A percentile compares a stretch with the other conserved stretches of the same genome.
phyloP scores from a whole-genome alignment of 176 grass and related monocot genomes.

The Oryza brachyantha region DNA sequence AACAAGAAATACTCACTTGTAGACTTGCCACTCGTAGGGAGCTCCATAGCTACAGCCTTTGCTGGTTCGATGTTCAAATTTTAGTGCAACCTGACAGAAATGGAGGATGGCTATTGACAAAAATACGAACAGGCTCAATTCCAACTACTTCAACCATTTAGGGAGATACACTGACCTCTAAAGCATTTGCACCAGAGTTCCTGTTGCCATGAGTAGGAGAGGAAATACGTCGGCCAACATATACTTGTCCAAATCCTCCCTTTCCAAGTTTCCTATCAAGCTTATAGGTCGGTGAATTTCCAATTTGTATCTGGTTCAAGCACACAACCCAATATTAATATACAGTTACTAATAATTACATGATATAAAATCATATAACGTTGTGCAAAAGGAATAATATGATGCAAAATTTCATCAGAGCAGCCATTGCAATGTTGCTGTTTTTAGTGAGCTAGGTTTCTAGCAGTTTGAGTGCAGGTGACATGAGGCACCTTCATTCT shows the following conservation, averaged over 20 bases:
- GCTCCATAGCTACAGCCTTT: constrained; percentile 89
- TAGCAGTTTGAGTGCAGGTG: neutral
- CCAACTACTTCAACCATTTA: constrained; percentile 17
- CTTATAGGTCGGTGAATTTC: constrained; percentile 74
- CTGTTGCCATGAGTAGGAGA: constrained; percentile 47
- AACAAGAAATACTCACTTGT: constrained; percentile 58
- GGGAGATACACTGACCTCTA: constrained; percentile 61
- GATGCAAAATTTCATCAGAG: neutral
- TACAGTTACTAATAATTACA: neutral
- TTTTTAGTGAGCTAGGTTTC: neutral
- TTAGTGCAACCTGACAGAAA: constrained; percentile 72
- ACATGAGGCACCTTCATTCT: neutral
- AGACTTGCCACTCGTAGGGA: constrained; percentile 97
- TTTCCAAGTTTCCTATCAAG: constrained; percentile 94
- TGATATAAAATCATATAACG: neutral
- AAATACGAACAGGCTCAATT: constrained; percentile 12
- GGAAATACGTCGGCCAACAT: constrained; percentile 68
- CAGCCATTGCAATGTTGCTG: neutral
- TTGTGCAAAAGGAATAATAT: constrained; percentile 3
- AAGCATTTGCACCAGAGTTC: constrained; percentile 64
- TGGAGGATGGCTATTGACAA: constrained; percentile 16
- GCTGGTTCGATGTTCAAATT: constrained; percentile 93
- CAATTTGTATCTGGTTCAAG: constrained; percentile 74
- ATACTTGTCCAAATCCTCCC: constrained; percentile 98
- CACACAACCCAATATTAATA: neutral